A percentile compares a stretch with the other conserved stretches of the same genome.
phyloP scores from a whole-genome alignment of 345 rosid genomes.

The Salix exigua region DNA sequence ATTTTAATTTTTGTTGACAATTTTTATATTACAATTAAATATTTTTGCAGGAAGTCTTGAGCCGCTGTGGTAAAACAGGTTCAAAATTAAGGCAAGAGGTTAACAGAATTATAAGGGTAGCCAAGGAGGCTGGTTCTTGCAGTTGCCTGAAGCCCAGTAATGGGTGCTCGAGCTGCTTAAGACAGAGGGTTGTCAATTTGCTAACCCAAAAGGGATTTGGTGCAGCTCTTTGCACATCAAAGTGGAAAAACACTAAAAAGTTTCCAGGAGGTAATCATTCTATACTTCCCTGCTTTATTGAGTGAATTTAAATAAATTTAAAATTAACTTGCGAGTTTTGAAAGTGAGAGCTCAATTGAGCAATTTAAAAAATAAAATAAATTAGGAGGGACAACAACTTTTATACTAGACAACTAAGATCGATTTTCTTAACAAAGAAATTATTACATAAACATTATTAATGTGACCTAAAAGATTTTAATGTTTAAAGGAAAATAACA shows the following conservation, averaged over 20 bases:
- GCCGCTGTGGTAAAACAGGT: conserved; percentile 19
- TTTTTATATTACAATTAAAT: too few species aligned
- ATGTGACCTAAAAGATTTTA: too few species aligned
- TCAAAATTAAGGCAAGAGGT: conserved; percentile 34
- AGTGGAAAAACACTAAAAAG: conserved; percentile 41
- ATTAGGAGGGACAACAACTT: too few species aligned
- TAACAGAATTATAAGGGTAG: conserved; percentile 19
- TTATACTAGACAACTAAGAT: background rate
- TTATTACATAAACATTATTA: too few species aligned
- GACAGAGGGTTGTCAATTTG: conserved; percentile 25
- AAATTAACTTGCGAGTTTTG: background rate
- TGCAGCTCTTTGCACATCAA: conserved; percentile 35
- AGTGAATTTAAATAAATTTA: background rate
- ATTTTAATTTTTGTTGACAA: too few species aligned
- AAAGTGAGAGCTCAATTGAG: too few species aligned
- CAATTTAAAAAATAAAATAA: too few species aligned
- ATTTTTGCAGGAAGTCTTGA: conserved; percentile 37
- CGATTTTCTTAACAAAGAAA: background rate
- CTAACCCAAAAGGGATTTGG: conserved; percentile 31
- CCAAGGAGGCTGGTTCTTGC: conserved; percentile 24
- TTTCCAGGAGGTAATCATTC: conserved; percentile 36
- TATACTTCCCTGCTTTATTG: background rate
- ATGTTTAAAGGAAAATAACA: too few species aligned
- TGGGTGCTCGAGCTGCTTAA: conserved; percentile 36
- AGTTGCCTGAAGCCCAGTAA: conserved; percentile 21